Percentiles rank a stretch among this genome's conserved stretches.
These are phyloP conservation scores for Diaporthe helianthi DNA, from an alignment of 2,329 filamentous ascomycete species.

Conservation along the genomic window DNA sequence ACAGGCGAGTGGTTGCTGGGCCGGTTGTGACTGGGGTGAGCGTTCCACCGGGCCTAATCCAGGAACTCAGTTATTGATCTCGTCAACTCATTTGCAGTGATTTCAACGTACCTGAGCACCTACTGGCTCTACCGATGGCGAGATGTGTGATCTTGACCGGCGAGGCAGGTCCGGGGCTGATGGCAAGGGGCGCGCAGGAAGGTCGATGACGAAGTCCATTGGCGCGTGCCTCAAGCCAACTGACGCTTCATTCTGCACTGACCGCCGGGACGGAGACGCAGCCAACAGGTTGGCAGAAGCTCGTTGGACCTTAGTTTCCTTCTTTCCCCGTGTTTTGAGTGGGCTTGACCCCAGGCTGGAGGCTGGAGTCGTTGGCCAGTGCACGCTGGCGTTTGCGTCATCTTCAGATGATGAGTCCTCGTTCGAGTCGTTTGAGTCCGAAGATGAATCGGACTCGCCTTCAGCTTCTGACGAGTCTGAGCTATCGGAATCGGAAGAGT, in stretches of 20 bases:
- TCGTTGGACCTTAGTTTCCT: neutral
- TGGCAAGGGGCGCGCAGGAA: neutral
- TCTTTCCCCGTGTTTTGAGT: neutral
- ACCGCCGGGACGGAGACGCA: neutral
- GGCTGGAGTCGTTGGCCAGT: neutral
- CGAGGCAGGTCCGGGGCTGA: neutral
- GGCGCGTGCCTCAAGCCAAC: neutral
- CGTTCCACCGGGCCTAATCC: neutral
- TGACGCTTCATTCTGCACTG: neutral
- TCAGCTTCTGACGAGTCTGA: constrained; percentile 1
- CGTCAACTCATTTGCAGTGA: neutral
- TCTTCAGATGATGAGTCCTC: constrained; percentile 14
- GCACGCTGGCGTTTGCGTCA: neutral
- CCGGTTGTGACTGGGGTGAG: neutral
- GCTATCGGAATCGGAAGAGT: neutral
- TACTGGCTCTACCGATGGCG: neutral
- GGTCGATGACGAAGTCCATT: constrained; percentile 21
- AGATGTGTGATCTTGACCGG: neutral
- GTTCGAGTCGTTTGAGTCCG: neutral
- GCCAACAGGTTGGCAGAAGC: neutral
- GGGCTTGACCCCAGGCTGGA: constrained; percentile 2
- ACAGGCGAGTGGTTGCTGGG: neutral
- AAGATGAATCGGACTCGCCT: neutral
- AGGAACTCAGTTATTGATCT: neutral
- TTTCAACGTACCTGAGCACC: neutral